These are phyloP conservation scores for Parachaetomium inaequale DNA, from an alignment of 495 filamentous ascomycete genomes.

Conservation along the genomic window DNA sequence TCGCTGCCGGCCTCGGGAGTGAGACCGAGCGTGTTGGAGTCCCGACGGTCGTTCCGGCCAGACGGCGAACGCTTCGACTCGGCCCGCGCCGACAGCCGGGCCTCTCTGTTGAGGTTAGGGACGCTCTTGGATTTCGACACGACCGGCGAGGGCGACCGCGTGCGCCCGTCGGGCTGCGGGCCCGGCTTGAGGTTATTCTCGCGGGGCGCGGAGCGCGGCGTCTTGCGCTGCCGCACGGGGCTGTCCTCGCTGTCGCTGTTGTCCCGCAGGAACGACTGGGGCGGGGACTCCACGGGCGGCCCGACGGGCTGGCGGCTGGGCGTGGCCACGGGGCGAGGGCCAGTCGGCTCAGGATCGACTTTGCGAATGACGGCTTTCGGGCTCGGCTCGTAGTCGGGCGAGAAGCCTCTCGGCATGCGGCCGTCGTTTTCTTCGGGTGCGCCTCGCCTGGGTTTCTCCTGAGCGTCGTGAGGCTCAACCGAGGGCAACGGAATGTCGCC, in stretches of 20 bases:
- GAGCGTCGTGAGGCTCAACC: constrained; percentile 6
- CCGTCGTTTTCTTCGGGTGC: constrained; percentile 26
- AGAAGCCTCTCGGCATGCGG: constrained; percentile 50
- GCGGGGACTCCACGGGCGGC: constrained; percentile 21
- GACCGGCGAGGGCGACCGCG: constrained; percentile 30
- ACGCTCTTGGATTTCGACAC: constrained; percentile 37
- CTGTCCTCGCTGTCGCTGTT: constrained; percentile 40
- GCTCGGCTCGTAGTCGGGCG: constrained; percentile 62
- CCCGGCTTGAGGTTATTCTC: constrained; percentile 24
- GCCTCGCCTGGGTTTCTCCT: background rate
- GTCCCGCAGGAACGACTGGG: constrained; percentile 38
- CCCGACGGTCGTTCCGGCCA: constrained; percentile 39
- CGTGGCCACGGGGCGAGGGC: constrained; percentile 17
- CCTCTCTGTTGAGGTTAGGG: constrained; percentile 29
- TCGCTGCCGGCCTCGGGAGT: constrained; percentile 43
- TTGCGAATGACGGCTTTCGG: constrained; percentile 56
- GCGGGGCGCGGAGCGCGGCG: constrained; percentile 13
- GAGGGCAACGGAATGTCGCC: constrained; percentile 22
- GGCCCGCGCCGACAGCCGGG: constrained; percentile 15
- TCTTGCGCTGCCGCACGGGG: constrained; percentile 25
- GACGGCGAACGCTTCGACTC: constrained; percentile 14
- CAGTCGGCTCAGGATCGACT: constrained; percentile 35
- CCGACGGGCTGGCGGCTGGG: constrained; percentile 23
- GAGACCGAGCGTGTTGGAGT: constrained; percentile 38
- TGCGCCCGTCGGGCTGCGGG: constrained; percentile 19